A percentile compares a stretch with the other conserved stretches of the same genome.
Evolutionary conservation across 805 yeast genomes (phyloP).

Genomic region (Pichia insulana): DNA sequence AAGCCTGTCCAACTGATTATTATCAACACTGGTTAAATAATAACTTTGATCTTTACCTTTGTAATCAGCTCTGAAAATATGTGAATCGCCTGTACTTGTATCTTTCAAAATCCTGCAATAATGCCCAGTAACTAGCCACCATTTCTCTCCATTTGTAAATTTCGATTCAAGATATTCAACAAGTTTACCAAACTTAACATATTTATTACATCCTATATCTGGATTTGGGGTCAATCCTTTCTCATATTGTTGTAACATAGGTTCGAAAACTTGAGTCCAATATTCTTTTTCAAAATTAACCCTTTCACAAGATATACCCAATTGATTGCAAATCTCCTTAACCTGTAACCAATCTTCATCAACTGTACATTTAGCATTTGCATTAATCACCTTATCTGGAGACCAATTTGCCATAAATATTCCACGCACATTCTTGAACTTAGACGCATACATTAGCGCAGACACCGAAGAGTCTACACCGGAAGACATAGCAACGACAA

Average conservation of each 20-base stretch:
- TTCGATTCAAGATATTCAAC: conserved; percentile 38
- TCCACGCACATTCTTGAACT: conserved; percentile 58
- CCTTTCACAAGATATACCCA: conserved; percentile 62
- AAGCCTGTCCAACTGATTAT: conserved; percentile 35
- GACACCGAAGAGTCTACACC: conserved; percentile 94
- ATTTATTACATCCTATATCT: conserved; percentile 78
- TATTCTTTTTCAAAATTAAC: conserved; percentile 85
- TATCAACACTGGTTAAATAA: conserved; percentile 65
- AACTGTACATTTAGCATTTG: conserved; percentile 42
- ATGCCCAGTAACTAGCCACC: conserved; percentile 93
- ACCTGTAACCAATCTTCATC: conserved; percentile 90
- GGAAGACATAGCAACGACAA: conserved; percentile 87
- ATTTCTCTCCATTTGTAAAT: conserved; percentile 24
- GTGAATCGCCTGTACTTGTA: conserved; percentile 26
- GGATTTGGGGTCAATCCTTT: conserved; percentile 89
- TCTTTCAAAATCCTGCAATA: conserved; percentile 48
- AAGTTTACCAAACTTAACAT: conserved; percentile 81
- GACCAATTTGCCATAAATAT: conserved; percentile 94
- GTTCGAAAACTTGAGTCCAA: conserved; percentile 87
- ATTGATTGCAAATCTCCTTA: conserved; percentile 46
- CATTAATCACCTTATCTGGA: conserved; percentile 18
- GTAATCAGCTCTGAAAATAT: conserved; percentile 51
- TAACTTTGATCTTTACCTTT: conserved; percentile 80
- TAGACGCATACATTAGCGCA: conserved; percentile 48
- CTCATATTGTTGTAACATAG: conserved; percentile 72